phyloP scores from a whole-genome alignment of 108 stramenopile species.

The Fragilariopsis cylindrus region DNA sequence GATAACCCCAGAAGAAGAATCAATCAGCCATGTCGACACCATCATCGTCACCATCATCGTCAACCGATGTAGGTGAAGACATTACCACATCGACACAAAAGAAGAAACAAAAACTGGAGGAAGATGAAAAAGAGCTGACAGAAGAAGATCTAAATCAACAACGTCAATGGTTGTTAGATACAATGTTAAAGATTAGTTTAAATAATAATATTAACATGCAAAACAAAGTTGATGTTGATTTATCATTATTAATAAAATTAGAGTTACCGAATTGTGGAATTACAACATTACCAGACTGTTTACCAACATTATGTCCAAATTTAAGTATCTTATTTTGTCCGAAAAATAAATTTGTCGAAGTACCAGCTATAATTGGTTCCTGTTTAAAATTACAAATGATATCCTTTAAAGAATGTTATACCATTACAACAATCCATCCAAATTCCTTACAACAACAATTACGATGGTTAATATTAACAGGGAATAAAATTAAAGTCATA shows the following conservation, averaged over 20 bases:
- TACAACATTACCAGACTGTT: constrained; percentile 28
- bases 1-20: too few relatives aligned
- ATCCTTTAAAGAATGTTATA: constrained; percentile 56
- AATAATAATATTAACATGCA: not conserved
- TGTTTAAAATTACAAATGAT: constrained; percentile 69
- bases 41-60: too few relatives aligned
- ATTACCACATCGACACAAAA: too few relatives aligned
- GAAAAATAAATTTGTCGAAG: constrained; percentile 56
- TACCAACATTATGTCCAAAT: constrained; percentile 50
- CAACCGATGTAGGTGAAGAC: too few relatives aligned
- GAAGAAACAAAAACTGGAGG: too few relatives aligned
- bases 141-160: not conserved
- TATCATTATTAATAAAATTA: constrained; percentile 42
- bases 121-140: too few relatives aligned
- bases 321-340: constrained; percentile 62
- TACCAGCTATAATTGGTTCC: constrained; percentile 52
- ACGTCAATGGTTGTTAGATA: constrained; percentile 4
- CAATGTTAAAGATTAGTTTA: not conserved
- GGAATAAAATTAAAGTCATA: constrained; percentile 44
- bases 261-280: constrained; percentile 48
- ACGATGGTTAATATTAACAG: constrained; percentile 70
- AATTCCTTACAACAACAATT: constrained; percentile 58
- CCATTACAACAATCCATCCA: constrained; percentile 46
- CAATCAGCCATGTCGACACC: too few relatives aligned
- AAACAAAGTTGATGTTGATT: not conserved